phyloP scores from a whole-genome alignment of 2,329 filamentous ascomycete species.

The Colletotrichum sp. region DNA sequence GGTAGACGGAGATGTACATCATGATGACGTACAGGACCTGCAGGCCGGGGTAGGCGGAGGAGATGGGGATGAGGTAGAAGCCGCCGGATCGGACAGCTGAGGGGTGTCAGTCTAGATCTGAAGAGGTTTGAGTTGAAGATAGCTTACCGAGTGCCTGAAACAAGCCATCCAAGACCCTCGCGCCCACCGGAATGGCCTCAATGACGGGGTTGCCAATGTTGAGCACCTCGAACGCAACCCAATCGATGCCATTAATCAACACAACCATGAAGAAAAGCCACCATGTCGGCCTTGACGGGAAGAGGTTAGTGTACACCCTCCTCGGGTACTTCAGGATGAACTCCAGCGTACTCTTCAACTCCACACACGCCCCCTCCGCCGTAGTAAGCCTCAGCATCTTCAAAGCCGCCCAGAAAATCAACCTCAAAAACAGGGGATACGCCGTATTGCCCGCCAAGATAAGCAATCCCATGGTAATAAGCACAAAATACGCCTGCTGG shows the following conservation, averaged over 20 bases:
- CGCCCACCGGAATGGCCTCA: conserved; percentile 53
- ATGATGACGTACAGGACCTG: conserved; percentile 67
- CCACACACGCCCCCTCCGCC: conserved; percentile 35
- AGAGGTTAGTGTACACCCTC: conserved; percentile 67
- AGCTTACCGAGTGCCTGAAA: conserved; percentile 64
- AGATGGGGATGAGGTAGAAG: conserved; percentile 68
- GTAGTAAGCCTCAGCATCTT: conserved; percentile 44
- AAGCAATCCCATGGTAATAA: conserved; percentile 59
- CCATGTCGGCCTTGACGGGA: conserved; percentile 68
- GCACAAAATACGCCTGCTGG: conserved; percentile 54
- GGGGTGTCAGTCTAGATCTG: background rate
- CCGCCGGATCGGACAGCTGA: conserved; percentile 67
- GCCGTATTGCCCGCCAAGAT: conserved; percentile 71
- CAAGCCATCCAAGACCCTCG: conserved; percentile 66
- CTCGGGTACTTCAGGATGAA: conserved; percentile 62
- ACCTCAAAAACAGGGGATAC: conserved; percentile 67
- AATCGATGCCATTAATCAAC: conserved; percentile 66
- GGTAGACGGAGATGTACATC: conserved; percentile 71
- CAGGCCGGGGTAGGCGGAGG: conserved; percentile 59
- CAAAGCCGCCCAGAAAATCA: conserved; percentile 60
- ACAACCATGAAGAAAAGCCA: conserved; percentile 68
- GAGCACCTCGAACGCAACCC: conserved; percentile 69
- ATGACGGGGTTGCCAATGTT: conserved; percentile 66
- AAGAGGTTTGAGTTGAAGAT: background rate
- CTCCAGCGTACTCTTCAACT: conserved; percentile 53